Percentiles rank a stretch among this genome's conserved stretches.
Conservation (phyloP, 768 basidiomycete genomes). For the Trametes elegans region DNA sequence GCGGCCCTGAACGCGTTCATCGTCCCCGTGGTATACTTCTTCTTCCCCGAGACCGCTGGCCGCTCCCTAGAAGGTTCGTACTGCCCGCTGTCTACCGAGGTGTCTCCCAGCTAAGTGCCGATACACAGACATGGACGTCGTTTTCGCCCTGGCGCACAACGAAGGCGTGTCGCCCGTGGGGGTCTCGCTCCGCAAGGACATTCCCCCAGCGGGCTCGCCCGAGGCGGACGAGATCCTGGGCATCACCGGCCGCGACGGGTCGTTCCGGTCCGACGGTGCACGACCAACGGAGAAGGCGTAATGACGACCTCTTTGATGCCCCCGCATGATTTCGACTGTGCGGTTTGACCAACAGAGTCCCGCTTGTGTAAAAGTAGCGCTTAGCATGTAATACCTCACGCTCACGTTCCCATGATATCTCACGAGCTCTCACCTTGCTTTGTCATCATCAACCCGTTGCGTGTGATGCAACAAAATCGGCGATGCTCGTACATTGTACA, state of each 20-base stretch:
- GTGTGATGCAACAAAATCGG: too few species aligned
- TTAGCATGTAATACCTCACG: constrained; percentile 1
- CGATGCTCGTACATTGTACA: too few species aligned
- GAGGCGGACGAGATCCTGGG: constrained; percentile 37
- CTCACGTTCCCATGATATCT: too few species aligned
- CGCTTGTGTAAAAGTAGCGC: constrained; percentile 7
- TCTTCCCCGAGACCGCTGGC: constrained; percentile 61
- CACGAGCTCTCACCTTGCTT: not conserved
- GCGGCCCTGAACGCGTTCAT: constrained; percentile 56
- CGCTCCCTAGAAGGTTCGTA: constrained; percentile 52
- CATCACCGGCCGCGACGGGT: constrained; percentile 11
- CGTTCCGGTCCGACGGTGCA: not conserved
- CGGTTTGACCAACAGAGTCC: constrained; percentile 5
- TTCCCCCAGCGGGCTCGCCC: constrained; percentile 33
- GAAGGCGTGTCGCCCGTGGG: constrained; percentile 34
- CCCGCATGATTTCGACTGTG: too few species aligned
- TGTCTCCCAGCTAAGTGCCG: not conserved
- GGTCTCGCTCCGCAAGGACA: constrained; percentile 33
- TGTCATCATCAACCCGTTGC: too few species aligned
- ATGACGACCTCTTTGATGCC: not conserved
- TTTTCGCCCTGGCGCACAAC: constrained; percentile 35
- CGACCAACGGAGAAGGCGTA: not conserved
- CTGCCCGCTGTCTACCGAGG: not conserved
- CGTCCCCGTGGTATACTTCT: constrained; percentile 55
- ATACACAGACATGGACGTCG: constrained; percentile 32